Evolutionary conservation across 2,329 filamentous ascomycete genomes (phyloP).

Genomic region (Teratosphaeria zuluensis): DNA sequence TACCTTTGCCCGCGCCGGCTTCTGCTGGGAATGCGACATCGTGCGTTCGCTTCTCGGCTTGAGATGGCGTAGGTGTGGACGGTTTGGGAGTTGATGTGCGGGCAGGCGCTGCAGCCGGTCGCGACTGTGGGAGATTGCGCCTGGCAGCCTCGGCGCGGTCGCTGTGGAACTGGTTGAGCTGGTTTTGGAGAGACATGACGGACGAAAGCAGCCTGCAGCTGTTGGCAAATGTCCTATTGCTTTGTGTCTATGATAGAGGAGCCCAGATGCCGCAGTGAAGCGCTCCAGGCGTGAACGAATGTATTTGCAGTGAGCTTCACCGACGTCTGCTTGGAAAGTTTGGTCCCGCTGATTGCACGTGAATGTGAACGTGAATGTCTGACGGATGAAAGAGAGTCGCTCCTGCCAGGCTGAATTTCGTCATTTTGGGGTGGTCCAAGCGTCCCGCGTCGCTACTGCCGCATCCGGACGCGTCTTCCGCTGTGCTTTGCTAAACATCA

Average conservation of each 20-base stretch:
- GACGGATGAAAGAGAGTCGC: neutral
- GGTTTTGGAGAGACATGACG: slow-evolving; percentile 21
- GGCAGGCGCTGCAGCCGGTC: slow-evolving; percentile 11
- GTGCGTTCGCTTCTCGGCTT: slow-evolving; percentile 15
- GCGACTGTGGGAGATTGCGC: slow-evolving; percentile 20
- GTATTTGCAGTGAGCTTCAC: neutral
- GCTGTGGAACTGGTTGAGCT: slow-evolving; percentile 20
- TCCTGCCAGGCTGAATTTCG: neutral
- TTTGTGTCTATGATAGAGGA: neutral
- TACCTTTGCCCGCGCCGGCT: slow-evolving; percentile 52
- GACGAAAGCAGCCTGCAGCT: neutral
- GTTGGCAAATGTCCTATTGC: neutral
- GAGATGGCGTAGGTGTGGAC: neutral
- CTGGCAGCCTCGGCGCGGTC: slow-evolving; percentile 21
- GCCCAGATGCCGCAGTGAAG: neutral
- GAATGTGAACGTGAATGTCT: neutral
- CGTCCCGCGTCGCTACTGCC: neutral
- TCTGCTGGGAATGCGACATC: slow-evolving; percentile 13
- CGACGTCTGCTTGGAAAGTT: neutral
- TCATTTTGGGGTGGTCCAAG: neutral
- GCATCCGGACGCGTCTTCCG: neutral
- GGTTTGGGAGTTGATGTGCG: slow-evolving; percentile 18
- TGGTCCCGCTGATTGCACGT: neutral
- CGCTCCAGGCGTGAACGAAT: neutral
- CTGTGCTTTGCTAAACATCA: neutral